Evolutionary conservation across 2,329 filamentous ascomycete species (phyloP).

Genomic region (Cyanodermella asteris): DNA sequence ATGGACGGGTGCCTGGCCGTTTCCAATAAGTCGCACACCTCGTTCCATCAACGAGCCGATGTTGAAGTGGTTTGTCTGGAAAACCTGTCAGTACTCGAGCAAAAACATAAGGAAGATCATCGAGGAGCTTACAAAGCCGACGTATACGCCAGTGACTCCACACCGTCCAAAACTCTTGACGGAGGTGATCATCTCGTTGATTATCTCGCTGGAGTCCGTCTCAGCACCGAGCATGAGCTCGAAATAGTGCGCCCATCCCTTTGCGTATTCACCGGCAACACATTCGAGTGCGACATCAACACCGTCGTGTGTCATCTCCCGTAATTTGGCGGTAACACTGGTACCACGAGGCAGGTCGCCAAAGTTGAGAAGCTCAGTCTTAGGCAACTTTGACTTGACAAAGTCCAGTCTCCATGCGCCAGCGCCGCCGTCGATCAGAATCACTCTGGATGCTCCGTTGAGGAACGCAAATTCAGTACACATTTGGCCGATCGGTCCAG

Average conservation of each 20-base stretch:
- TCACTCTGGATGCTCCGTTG: constrained; percentile 54
- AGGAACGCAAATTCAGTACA: constrained; percentile 42
- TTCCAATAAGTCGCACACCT: constrained; percentile 56
- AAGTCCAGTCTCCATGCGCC: constrained; percentile 43
- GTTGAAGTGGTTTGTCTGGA: constrained; percentile 57
- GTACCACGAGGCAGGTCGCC: constrained; percentile 36
- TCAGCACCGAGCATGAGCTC: constrained; percentile 44
- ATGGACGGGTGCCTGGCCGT: constrained; percentile 52
- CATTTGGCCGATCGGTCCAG: constrained; percentile 68
- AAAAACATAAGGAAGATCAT: constrained; percentile 1
- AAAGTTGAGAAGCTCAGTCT: constrained; percentile 50
- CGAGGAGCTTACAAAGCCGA: constrained; percentile 29
- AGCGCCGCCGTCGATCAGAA: constrained; percentile 53
- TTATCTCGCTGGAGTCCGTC: constrained; percentile 52
- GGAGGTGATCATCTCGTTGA: constrained; percentile 32
- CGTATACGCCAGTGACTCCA: constrained; percentile 54
- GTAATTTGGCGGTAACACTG: constrained; percentile 49
- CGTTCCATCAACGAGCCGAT: constrained; percentile 70
- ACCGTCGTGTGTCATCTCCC: constrained; percentile 51
- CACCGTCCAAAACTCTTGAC: constrained; percentile 39
- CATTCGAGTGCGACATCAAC: constrained; percentile 56
- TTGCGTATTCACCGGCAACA: constrained; percentile 40
- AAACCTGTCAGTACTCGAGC: constrained; percentile 3
- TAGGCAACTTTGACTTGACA: constrained; percentile 39
- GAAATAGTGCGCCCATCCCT: constrained; percentile 38